Evolutionary conservation across 1,139 yeast genomes (phyloP).

Genomic region (Pichia terricola): DNA sequence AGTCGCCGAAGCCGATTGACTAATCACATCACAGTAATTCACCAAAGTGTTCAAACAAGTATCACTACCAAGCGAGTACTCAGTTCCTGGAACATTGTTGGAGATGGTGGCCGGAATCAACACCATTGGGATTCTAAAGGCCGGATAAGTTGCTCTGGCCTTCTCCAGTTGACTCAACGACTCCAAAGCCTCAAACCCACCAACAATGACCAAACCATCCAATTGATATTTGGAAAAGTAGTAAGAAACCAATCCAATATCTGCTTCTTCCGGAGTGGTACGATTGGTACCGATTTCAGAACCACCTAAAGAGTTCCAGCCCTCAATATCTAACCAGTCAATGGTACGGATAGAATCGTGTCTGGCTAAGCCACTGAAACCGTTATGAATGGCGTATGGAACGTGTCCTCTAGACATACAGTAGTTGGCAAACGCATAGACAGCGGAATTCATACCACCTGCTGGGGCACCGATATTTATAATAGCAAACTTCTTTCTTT

Average conservation of each 20-base stretch:
- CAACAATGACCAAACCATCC: slow-evolving; percentile 66
- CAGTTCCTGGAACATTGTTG: slow-evolving; percentile 79
- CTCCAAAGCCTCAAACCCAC: slow-evolving; percentile 74
- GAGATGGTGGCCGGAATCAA: slow-evolving; percentile 77
- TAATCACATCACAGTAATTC: slow-evolving; percentile 69
- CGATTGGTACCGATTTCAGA: slow-evolving; percentile 79
- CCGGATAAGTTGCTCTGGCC: slow-evolving; percentile 57
- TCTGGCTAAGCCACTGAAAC: slow-evolving; percentile 68
- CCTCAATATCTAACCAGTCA: slow-evolving; percentile 61
- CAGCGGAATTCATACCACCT: slow-evolving; percentile 72
- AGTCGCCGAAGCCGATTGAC: slow-evolving; percentile 71
- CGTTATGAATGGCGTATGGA: slow-evolving; percentile 66
- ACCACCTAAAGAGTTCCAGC: slow-evolving; percentile 71
- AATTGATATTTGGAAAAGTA: slow-evolving; percentile 63
- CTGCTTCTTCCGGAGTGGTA: slow-evolving; percentile 55
- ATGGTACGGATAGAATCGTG: slow-evolving; percentile 59
- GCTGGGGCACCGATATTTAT: slow-evolving; percentile 80
- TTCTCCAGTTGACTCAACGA: slow-evolving; percentile 59
- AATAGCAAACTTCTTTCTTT: slow-evolving; percentile 58
- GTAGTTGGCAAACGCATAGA: slow-evolving; percentile 64
- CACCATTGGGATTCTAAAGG: slow-evolving; percentile 70
- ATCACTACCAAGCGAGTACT: slow-evolving; percentile 69
- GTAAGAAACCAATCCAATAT: slow-evolving; percentile 66
- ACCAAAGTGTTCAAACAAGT: slow-evolving; percentile 70
- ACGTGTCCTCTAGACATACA: slow-evolving; percentile 70